Percentiles rank a stretch among this genome's conserved stretches.
Evolutionary conservation across 1,139 yeast genomes (phyloP).

Genomic region (Yamadazyma mexicana): DNA sequence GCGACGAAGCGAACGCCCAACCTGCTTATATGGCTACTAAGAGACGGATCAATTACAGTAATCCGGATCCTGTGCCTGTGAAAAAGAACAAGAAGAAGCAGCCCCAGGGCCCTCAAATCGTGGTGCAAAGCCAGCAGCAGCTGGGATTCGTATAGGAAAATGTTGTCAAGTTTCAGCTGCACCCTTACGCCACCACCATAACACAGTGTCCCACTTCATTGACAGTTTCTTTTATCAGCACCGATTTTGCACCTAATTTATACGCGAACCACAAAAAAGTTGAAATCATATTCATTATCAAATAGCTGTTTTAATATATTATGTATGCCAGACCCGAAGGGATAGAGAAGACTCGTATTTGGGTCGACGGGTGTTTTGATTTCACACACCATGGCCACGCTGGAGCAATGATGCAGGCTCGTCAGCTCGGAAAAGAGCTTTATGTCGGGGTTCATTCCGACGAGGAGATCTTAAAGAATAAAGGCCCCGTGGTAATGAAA

Average conservation of each 20-base stretch:
- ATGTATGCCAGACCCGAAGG: constrained; percentile 49
- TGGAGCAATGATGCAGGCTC: constrained; percentile 93
- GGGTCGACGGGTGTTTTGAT: constrained; percentile 98
- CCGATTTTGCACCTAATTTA: too few relatives aligned
- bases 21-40: constrained; percentile 1
- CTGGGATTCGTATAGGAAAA: constrained; percentile 28
- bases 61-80: constrained; percentile 11
- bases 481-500: constrained; percentile 93
- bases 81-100: constrained; percentile 3
- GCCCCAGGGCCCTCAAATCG: constrained; percentile 11
- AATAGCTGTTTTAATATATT: too few relatives aligned
- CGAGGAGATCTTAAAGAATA: constrained; percentile 75
- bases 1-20: constrained; percentile 5
- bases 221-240: too few relatives aligned
- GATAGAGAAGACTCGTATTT: constrained; percentile 51
- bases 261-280: too few relatives aligned
- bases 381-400: constrained; percentile 98
- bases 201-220: too few relatives aligned
- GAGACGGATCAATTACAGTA: constrained; percentile 7
- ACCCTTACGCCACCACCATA: too few relatives aligned
- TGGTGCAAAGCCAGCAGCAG: constrained; percentile 27
- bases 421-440: constrained; percentile 71
- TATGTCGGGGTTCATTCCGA: constrained; percentile 92
- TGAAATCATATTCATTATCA: too few relatives aligned
- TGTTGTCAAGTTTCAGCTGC: too few relatives aligned